Base-by-base conservation (phyloP, 768 basidiomycete species). In the Mycena galericulata region DNA sequence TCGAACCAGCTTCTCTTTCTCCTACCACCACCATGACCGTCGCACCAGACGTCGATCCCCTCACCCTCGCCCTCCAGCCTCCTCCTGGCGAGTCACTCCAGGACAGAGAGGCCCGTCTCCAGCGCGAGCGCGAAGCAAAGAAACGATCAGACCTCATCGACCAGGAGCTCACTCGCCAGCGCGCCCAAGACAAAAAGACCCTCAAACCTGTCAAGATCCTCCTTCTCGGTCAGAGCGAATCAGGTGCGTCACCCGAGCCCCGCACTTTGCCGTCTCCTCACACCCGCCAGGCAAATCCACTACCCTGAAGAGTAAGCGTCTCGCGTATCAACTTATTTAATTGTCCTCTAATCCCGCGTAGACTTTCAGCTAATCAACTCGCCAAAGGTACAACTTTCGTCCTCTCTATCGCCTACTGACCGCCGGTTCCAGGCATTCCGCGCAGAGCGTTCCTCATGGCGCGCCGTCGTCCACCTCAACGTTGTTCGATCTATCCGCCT, bases 211-310 rank as follows among this genome's bases (percentile, higher is more conserved):
- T 84, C 62, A 84, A 84, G 71, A 78, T 85, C 22, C 73, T 85
- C 0, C 72, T 85, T 5, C 77, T 85, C 41, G 84, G 84, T 24
- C 88, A 89, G 77, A 86, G 84, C 71, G 87, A 88, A 75, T 87
- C 84, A 12, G 87, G 87, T 88, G 40, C 43, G 72, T 70, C 15
- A 5, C 29, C 17, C 18, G 34, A 26, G 27, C 49, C 6, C 15
- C 26, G 18, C 18, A 11, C 14, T 24, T 40, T 18, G 14, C 43
- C 26, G 10, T 36, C 20, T 43, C 27, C 38, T 58, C n/a, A 36
- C 47, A 62, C 38, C 32, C 24, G 4, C 10, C 45, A 22, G 88
- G 88, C 55, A 89, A 89, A 76, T 87, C 86, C 3, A 89, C 88
- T 1, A 88, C 88, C 3, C 81, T 89, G 46, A 86, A 88, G 73